Percentiles rank a stretch among this genome's conserved stretches.
phyloP scores from a whole-genome alignment of 129 eudicot species.

The Escallonia herrerae region DNA sequence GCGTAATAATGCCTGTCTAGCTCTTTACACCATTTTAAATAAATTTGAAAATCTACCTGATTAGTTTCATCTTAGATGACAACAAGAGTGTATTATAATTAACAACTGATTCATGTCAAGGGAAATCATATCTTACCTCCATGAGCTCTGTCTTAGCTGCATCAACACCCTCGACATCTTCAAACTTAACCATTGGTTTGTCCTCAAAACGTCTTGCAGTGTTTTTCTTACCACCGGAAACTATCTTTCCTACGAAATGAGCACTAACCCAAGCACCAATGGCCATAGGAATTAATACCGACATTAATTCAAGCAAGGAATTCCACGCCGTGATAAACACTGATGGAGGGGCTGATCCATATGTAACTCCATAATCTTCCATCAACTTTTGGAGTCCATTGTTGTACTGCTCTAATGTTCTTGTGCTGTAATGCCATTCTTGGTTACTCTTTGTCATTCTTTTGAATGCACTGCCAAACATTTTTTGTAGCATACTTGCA shows the following conservation, averaged over 20 bases:
- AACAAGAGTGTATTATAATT: constrained; percentile 3
- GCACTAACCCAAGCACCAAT: constrained; percentile 78
- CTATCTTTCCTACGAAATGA: constrained; percentile 76
- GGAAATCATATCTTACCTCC: constrained; percentile 54
- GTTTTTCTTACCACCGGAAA: constrained; percentile 29
- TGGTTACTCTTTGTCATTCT: constrained; percentile 13
- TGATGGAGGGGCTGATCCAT: constrained; percentile 85
- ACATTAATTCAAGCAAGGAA: background rate
- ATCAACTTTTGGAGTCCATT: constrained; percentile 69
- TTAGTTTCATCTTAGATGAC: background rate
- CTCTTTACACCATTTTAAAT: no score
- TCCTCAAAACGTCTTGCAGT: constrained; percentile 40
- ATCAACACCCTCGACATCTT: constrained; percentile 98
- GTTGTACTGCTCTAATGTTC: constrained; percentile 83
- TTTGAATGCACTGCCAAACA: background rate
- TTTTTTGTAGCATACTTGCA: constrained; percentile 18
- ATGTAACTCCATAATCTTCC: constrained; percentile 78
- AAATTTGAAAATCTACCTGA: no score
- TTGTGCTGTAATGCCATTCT: constrained; percentile 71
- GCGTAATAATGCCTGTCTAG: no score
- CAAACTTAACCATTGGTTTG: constrained; percentile 74
- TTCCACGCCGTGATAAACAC: constrained; percentile 53
- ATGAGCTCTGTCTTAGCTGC: constrained; percentile 92
- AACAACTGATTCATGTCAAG: background rate
- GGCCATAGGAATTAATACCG: constrained; percentile 44